These are phyloP conservation scores for Aciculosporium take DNA, from an alignment of 2,329 filamentous ascomycete genomes.

Conservation along the genomic window DNA sequence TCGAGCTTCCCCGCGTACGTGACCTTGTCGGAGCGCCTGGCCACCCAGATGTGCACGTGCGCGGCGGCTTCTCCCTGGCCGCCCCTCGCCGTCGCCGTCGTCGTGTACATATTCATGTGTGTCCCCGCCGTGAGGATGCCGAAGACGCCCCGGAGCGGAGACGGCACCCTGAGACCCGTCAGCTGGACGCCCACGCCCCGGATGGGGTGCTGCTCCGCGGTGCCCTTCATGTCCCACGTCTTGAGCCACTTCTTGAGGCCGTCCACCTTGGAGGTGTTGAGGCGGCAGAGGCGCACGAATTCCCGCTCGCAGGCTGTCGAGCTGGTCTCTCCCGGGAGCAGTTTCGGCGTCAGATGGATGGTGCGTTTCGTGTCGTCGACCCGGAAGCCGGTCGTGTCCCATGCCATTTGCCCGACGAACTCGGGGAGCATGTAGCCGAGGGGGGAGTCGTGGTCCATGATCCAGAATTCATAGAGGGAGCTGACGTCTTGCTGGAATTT, in stretches of 20 bases:
- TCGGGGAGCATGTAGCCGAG: conserved; percentile 15
- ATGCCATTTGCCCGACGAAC: conserved; percentile 10
- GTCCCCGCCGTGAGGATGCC: conserved; percentile 23
- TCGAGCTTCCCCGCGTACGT: conserved; percentile 22
- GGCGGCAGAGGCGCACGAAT: conserved; percentile 13
- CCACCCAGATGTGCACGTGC: conserved; percentile 20
- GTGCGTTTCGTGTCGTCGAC: conserved; percentile 7
- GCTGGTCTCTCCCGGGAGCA: not conserved
- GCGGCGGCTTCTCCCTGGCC: too few relatives aligned
- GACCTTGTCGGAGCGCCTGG: conserved; percentile 15
- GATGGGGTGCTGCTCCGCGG: conserved; percentile 15
- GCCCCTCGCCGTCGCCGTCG: conserved; percentile 11
- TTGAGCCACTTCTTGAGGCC: conserved; percentile 16
- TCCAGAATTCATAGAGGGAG: conserved; percentile 12
- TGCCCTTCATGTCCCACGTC: conserved; percentile 3
- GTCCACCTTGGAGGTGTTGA: conserved; percentile 14
- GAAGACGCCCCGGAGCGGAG: conserved; percentile 20
- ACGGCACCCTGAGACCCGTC: conserved; percentile 16
- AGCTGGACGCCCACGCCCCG: conserved; percentile 11
- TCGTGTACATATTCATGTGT: conserved; percentile 23
- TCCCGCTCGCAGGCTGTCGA: conserved; percentile 2
- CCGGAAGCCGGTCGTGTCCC: conserved; percentile 11
- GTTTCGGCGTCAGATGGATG: conserved; percentile 11
- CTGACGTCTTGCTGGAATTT: conserved; percentile 10
- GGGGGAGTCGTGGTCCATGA: conserved; percentile 10